Evolutionary conservation across 345 rosid species (phyloP), one percentile per base, ranked within the genome.

Genomic region (Draba incana): DNA sequence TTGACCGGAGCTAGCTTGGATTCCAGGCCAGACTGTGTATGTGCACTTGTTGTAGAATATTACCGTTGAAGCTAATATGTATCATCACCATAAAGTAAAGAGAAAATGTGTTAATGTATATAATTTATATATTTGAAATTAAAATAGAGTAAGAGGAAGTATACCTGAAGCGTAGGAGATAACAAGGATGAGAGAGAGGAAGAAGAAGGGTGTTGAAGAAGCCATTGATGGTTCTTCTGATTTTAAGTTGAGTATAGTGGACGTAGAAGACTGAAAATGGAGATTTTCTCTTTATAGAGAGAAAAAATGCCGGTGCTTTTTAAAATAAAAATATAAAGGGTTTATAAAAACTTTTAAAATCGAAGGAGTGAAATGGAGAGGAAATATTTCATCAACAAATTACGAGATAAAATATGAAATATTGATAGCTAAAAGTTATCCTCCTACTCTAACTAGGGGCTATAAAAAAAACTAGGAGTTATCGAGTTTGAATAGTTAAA

Each of bases 11-110:
- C 82, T 77, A 8, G 79, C 42, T n/a, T 66, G 71, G 11, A 75
- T 73, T 25, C 74, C 85, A 20, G 85, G 87, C 87, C 84, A 79
- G 48, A 81, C 57, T 13, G 84, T 51, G 58, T 62, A 68, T 6
- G 62, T 69, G 69, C 87, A 84, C 50, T 74, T 79, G 74, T 84
- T 84, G 74, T 68, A 46, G 35, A 75, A 75, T 68, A 63, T 69
- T 3, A 75, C 69, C 65, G 64, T 75, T 61, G 78, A 74, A 52
- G 77, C 77, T 66, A 20, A 20, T 50, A 37, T 6, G 15, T 5
- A 16, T 31, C 24, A 27, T 61, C 20, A 52, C 59, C 4, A 16
- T 3, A 38, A 54, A 71, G 57, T 46, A 20, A 20, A 20, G 20
- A 20, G 20, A 20, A 20, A 20, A 20, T 20, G 20, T 20, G 20